Evolutionary conservation across 768 basidiomycete species (phyloP).

Genomic region (Suillus hirtellus): DNA sequence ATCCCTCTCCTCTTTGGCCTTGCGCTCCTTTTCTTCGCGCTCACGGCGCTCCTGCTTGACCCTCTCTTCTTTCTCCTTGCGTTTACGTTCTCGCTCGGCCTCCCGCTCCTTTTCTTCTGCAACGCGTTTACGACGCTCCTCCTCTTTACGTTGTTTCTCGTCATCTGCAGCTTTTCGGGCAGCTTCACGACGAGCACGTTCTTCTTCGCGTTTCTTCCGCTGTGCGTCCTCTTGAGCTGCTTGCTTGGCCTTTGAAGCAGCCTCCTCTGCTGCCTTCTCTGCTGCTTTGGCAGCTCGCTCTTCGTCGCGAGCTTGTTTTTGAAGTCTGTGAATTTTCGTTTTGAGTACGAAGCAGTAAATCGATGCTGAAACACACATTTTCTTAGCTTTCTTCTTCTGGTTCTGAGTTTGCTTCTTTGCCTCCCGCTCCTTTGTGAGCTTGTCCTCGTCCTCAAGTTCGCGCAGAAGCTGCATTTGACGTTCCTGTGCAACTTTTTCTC

Average conservation of each 20-base stretch:
- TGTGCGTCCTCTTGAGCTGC: conserved; percentile 78
- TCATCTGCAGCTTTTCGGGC: conserved; percentile 78
- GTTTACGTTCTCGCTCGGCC: conserved; percentile 71
- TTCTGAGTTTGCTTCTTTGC: conserved; percentile 90
- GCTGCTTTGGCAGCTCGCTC: conserved; percentile 82
- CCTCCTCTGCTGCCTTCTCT: conserved; percentile 86
- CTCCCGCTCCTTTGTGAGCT: conserved; percentile 81
- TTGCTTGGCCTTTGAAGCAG: conserved; percentile 72
- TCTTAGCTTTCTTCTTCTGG: conserved; percentile 99
- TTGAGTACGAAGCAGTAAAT: conserved; percentile 2
- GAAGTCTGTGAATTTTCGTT: conserved; percentile 54
- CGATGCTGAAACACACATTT: conserved; percentile 59
- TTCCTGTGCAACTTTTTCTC: conserved; percentile 96
- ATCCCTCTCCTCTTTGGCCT: conserved; percentile 65
- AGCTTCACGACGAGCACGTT: conserved; percentile 75
- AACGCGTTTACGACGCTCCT: conserved; percentile 74
- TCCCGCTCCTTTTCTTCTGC: conserved; percentile 82
- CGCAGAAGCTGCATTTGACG: conserved; percentile 89
- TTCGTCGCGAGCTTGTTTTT: conserved; percentile 92
- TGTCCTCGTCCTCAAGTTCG: conserved; percentile 96
- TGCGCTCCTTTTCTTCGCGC: conserved; percentile 65
- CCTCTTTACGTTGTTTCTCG: conserved; percentile 79
- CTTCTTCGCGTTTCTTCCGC: conserved; percentile 84
- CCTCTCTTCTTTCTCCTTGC: conserved; percentile 73
- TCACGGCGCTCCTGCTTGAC: conserved; percentile 49